These are phyloP conservation scores for Leishmania tarentolae DNA, from an alignment of 208 protist species.

Conservation along the genomic window DNA sequence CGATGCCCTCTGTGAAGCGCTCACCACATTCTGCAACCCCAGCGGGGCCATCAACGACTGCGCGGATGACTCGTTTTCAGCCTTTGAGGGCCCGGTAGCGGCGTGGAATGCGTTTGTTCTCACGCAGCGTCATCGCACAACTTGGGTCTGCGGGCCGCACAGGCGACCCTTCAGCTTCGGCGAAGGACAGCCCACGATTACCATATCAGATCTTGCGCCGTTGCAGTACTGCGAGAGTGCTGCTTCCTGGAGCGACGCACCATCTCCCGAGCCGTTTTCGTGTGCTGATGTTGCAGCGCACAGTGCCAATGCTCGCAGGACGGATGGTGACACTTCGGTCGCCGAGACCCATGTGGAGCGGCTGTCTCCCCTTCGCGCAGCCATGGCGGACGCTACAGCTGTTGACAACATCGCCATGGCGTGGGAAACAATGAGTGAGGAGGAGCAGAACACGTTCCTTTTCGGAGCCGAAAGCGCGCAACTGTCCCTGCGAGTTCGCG, in stretches of 20 bases:
- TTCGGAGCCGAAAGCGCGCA: constrained; percentile 32
- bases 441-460: constrained; percentile 41
- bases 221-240: constrained; percentile 10
- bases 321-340: not conserved
- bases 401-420: not conserved
- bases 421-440: constrained; percentile 30
- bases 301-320: not conserved
- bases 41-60: not conserved
- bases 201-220: constrained; percentile 47
- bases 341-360: not conserved
- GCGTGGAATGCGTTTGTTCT: constrained; percentile 39
- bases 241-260: constrained; percentile 13
- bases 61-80: not conserved
- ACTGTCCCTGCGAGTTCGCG: constrained; percentile 13
- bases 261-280: not conserved
- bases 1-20: constrained; percentile 6
- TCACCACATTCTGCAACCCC: constrained; percentile 2
- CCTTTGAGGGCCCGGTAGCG: constrained; percentile 13
- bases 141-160: constrained; percentile 50
- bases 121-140: constrained; percentile 21
- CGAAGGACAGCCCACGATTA: constrained; percentile 45
- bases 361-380: not conserved
- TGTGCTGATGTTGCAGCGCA: not conserved
- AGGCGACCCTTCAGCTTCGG: constrained; percentile 70
- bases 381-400: not conserved